A percentile compares a stretch with the other conserved stretches of the same genome.
Conservation (phyloP, 2,329 filamentous ascomycete genomes). For the Scopulariopsis brevicaulis region DNA sequence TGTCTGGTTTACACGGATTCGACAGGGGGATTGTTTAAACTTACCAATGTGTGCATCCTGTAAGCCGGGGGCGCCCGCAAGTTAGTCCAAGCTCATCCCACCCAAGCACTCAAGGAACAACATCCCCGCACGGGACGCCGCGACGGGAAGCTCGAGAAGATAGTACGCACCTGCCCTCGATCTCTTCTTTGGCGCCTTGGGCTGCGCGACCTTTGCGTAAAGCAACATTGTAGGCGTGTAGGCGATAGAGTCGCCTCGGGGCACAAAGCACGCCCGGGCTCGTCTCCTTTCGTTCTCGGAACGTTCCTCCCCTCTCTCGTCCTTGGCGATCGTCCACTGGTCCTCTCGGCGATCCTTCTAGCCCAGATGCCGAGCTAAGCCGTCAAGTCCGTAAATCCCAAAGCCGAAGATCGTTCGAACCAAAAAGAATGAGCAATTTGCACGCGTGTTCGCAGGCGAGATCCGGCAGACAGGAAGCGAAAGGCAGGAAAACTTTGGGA, state of each 20-base stretch:
- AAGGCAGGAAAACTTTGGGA: neutral
- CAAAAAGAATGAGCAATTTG: too few species aligned
- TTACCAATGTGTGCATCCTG: constrained; percentile 42
- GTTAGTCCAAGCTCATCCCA: too few species aligned
- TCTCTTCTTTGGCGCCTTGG: constrained; percentile 47
- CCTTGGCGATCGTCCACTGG: neutral
- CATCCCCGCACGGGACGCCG: neutral
- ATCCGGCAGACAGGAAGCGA: neutral
- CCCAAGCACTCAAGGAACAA: neutral
- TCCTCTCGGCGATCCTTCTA: neutral
- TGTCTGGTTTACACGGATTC: neutral
- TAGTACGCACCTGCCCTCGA: constrained; percentile 39
- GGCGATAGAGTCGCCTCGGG: neutral
- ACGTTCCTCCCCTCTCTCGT: neutral
- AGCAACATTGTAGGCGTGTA: constrained; percentile 26
- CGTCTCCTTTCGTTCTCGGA: neutral
- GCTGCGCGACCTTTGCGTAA: constrained; percentile 43
- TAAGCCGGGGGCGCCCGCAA: neutral
- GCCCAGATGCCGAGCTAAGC: too few species aligned
- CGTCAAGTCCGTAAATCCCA: too few species aligned
- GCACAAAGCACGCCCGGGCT: neutral
- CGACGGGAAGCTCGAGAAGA: neutral
- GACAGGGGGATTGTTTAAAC: neutral
- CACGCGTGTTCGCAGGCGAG: too few species aligned
- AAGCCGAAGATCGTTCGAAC: too few species aligned